phyloP scores from a whole-genome alignment of 495 filamentous ascomycete species.

The Halenospora varia region DNA sequence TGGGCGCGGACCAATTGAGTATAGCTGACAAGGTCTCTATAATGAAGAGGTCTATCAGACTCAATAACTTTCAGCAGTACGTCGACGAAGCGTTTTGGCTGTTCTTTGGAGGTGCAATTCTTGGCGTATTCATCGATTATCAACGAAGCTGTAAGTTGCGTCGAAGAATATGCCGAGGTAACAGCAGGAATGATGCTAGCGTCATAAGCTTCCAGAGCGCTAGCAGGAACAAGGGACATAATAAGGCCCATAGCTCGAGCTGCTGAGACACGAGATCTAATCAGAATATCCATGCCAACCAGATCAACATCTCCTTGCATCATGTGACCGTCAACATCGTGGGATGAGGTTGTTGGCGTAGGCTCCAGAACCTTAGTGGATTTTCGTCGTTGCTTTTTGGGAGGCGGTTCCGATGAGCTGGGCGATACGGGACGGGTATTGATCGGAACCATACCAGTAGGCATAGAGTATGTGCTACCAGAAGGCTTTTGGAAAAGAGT shows the following conservation, averaged over 20 bases:
- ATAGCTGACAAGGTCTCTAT: constrained; percentile 83
- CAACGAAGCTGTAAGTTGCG: constrained; percentile 78
- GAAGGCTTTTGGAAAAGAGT: constrained; percentile 89
- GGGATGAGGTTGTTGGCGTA: constrained; percentile 55
- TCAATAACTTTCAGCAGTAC: constrained; percentile 71
- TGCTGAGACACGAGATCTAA: constrained; percentile 83
- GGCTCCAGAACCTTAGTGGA: constrained; percentile 75
- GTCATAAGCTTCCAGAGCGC: constrained; percentile 46
- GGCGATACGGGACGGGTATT: constrained; percentile 57
- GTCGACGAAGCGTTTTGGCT: constrained; percentile 45
- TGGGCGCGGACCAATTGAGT: constrained; percentile 85
- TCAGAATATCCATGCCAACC: constrained; percentile 80
- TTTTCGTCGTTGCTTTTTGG: constrained; percentile 72
- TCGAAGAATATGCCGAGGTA: constrained; percentile 68
- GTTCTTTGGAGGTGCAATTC: constrained; percentile 36
- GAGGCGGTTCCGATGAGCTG: constrained; percentile 41
- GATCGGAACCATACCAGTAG: constrained; percentile 38
- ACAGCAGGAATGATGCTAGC: constrained; percentile 58
- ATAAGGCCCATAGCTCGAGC: constrained; percentile 76
- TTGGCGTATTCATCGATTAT: constrained; percentile 86
- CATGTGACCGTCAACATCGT: constrained; percentile 98
- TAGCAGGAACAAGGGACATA: constrained; percentile 57
- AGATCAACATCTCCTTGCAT: constrained; percentile 94
- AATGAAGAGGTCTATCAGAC: constrained; percentile 71
- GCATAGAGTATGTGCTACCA: constrained; percentile 67